A percentile compares a stretch with the other conserved stretches of the same genome.
phyloP scores from a whole-genome alignment of 208 protist species.

The Acanthamoeba royreba region DNA sequence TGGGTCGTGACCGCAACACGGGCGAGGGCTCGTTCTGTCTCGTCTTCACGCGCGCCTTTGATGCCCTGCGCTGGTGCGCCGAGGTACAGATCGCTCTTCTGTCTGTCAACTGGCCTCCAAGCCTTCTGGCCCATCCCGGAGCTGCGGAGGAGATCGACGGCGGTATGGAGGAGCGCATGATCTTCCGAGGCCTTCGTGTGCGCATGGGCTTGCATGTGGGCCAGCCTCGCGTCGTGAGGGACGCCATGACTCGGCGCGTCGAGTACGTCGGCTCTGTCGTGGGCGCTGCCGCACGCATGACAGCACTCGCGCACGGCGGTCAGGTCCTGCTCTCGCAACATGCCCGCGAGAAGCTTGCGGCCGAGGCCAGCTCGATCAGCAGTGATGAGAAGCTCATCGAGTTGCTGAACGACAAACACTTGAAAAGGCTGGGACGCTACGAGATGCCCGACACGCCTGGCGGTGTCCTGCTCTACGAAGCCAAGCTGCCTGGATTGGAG shows the following conservation, averaged over 20 bases:
- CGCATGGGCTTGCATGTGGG: not conserved
- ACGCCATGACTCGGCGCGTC: not conserved
- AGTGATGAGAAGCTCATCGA: not conserved
- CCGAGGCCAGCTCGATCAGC: not conserved
- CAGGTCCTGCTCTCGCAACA: not conserved
- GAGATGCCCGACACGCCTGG: not conserved
- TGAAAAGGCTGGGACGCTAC: not conserved
- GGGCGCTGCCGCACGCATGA: not conserved
- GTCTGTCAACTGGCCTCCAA: too few species aligned
- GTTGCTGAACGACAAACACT: too few species aligned
- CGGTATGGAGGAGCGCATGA: not conserved
- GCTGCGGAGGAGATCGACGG: not conserved
- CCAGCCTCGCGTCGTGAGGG: not conserved
- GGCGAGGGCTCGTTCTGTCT: not conserved
- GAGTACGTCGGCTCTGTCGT: not conserved
- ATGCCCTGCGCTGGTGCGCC: not conserved
- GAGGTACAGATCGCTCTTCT: not conserved
- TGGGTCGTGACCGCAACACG: not conserved
- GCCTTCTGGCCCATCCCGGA: not conserved
- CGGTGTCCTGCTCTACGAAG: not conserved
- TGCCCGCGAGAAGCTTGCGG: not conserved
- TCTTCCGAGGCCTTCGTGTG: not conserved
- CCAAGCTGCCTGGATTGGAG: not conserved
- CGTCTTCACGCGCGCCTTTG: not conserved
- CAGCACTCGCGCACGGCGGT: not conserved